Base-by-base conservation (phyloP, 2,329 filamentous ascomycete species). In the Aspergillus neotritici region DNA sequence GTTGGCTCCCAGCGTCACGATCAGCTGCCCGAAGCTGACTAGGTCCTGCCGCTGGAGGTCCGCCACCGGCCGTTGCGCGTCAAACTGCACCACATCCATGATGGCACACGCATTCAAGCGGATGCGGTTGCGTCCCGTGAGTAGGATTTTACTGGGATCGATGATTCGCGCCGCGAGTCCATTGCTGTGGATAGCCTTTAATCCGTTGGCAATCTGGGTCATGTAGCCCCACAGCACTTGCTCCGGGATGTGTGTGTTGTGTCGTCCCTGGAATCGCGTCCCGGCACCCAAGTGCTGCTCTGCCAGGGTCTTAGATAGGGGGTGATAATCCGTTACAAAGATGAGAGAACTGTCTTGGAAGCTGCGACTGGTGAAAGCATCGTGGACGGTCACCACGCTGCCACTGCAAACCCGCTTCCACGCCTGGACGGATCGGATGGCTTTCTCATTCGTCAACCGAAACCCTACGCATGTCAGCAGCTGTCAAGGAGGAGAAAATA, bases 341-440 rank as follows among this genome's bases (percentile, higher is more conserved):
- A 98, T 85, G 42, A 98, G 77, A 3, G 93, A 97, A 66, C 87
- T 94, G 64, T 97, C 93, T 43, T 88, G 87, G 65, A 98, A 98
- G 17, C 85, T 87, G 48, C 89, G 77, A 10, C 88, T 94, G 0
- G 93, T 98, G 59, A 98, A 98, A 1, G 87, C 88, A 66, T 96
- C 89, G 57, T 94, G 83, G 7, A 94, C 80, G 0, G 84, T 85
- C 25, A 97, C 91, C 14, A 97, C 80, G 52, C 82, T 87, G 44
- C 83, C 85, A 57, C 84, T 91, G 59, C 80, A 78, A 37, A 98
- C 79, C 46, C 86, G 81, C 60, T 90, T 91, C 93, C 93, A 98
- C 9, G 86, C 83, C 55, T 90, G 87, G 43, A 93, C 86, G 1
- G 85, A 82, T 46, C 86, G 79, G 40, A 97, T 94, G 4, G 90